Percentiles rank a stretch among this genome's conserved stretches.
These are phyloP conservation scores for Eucalyptus urophylla DNA, from an alignment of 345 rosid species.

Conservation along the genomic window DNA sequence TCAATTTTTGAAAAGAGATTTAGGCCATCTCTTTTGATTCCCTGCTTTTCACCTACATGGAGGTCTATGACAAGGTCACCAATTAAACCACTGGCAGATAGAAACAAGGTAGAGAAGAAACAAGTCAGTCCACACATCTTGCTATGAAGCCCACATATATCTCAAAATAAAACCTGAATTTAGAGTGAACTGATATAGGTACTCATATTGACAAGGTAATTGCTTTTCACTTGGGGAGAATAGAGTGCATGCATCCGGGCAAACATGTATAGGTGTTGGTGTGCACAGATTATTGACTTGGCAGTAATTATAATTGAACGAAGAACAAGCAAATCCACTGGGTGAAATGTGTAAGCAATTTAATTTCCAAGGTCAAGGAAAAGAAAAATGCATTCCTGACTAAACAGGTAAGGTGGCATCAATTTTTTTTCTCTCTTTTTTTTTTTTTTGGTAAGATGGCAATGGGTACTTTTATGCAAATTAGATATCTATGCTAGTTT, in stretches of 20 bases:
- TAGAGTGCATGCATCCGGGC: background rate
- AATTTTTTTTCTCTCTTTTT: background rate
- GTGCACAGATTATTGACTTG: background rate
- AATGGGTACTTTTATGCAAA: background rate
- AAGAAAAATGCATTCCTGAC: background rate
- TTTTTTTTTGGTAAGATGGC: background rate
- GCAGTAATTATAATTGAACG: background rate
- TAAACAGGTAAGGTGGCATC: background rate
- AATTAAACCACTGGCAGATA: conserved; percentile 37
- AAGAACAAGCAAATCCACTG: background rate
- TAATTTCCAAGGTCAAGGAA: background rate
- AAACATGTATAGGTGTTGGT: background rate
- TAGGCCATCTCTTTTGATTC: conserved; percentile 72
- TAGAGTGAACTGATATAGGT: background rate
- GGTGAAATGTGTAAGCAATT: background rate
- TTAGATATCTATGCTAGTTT: background rate
- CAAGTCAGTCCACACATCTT: background rate
- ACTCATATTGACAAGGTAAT: background rate
- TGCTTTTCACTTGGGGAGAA: background rate
- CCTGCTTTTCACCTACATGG: conserved; percentile 57
- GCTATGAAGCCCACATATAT: background rate
- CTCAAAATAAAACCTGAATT: background rate
- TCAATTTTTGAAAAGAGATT: conserved; percentile 65
- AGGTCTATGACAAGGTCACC: conserved; percentile 71
- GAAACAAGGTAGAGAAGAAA: background rate